A percentile compares a stretch with the other conserved stretches of the same genome.
Evolutionary conservation across 306 rosid genomes (phyloP).

Genomic region (Dalbergia cultrata): DNA sequence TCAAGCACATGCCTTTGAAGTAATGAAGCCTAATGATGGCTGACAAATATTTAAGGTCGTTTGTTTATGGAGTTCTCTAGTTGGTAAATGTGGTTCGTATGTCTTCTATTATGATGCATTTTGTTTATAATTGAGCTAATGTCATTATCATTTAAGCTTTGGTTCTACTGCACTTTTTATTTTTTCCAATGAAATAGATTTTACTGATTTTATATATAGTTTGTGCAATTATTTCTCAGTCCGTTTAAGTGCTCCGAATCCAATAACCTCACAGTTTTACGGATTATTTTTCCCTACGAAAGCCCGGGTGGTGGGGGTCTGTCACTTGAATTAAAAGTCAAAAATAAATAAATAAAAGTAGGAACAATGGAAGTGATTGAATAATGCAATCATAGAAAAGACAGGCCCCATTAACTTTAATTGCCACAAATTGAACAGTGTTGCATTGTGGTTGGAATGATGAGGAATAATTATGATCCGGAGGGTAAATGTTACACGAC

Average conservation of each 20-base stretch:
- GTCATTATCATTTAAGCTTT: not conserved
- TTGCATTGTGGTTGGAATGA: not conserved
- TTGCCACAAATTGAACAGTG: not conserved
- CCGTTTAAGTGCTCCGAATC: not conserved
- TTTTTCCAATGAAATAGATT: too few species aligned
- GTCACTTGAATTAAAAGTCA: not conserved
- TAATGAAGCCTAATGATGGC: not conserved
- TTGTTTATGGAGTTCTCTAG: not conserved
- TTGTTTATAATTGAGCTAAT: not conserved
- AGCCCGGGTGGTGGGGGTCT: not conserved
- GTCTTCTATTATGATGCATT: not conserved
- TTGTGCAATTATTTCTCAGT: too few species aligned
- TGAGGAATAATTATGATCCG: too few species aligned
- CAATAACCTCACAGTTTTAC: not conserved
- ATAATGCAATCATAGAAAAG: not conserved
- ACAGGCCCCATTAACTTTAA: not conserved
- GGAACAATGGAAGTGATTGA: not conserved
- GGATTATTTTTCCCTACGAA: not conserved
- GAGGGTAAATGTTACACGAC: too few species aligned
- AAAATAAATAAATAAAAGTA: too few species aligned
- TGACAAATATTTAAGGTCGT: not conserved
- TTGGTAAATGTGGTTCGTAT: constrained; percentile 13
- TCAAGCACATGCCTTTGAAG: not conserved
- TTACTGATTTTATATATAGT: too few species aligned
- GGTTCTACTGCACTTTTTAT: too few species aligned